Conservation (phyloP, 176 grass and related monocot species). For the Lolium multiflorum region DNA sequence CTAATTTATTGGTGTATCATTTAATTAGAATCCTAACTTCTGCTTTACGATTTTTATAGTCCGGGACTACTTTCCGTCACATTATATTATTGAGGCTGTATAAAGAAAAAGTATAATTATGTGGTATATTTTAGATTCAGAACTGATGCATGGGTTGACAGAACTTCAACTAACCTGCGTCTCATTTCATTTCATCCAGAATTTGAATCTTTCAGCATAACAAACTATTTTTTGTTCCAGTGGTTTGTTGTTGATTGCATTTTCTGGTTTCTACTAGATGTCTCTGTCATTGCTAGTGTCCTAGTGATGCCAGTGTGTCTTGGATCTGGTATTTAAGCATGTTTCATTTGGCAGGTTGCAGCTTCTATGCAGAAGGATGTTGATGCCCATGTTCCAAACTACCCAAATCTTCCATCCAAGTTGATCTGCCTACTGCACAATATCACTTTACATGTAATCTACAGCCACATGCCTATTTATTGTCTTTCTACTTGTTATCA, state of each 20-base stretch:
- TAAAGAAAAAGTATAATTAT: neutral
- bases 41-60: slow-evolving; percentile 22
- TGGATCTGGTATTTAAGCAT: slow-evolving; percentile 3
- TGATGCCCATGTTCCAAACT: slow-evolving; percentile 70
- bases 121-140: neutral
- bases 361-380: slow-evolving; percentile 79
- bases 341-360: slow-evolving; percentile 56
- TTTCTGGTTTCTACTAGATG: neutral
- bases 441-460: slow-evolving; percentile 73
- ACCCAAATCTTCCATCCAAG: slow-evolving; percentile 71
- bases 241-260: neutral
- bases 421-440: slow-evolving; percentile 70
- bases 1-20: slow-evolving; percentile 13
- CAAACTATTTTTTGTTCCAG: neutral
- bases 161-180: neutral
- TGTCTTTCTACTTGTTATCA: neutral
- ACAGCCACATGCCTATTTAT: neutral
- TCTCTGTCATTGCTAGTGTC: neutral
- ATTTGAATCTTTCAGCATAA: neutral
- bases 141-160: neutral
- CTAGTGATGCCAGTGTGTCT: neutral
- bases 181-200: neutral
- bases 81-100: neutral
- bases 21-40: neutral
- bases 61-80: neutral